phyloP scores from a whole-genome alignment of 768 basidiomycete species.

The Trametes coccinea region DNA sequence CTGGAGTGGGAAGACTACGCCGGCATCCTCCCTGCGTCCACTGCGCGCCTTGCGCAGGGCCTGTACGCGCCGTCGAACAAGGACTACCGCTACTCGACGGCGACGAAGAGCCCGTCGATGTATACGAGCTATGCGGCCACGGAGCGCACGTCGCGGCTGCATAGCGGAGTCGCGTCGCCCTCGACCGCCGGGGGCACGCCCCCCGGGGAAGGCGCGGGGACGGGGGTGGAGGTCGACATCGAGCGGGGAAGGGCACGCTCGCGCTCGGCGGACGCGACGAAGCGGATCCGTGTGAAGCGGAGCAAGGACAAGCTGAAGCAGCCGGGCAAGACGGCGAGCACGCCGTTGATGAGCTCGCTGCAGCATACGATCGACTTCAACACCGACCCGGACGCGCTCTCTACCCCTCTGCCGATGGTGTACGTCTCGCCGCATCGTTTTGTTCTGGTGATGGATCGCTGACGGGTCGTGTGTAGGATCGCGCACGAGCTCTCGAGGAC shows the following conservation, averaged over 20 bases:
- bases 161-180: slow-evolving; percentile 8
- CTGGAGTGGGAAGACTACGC: slow-evolving; percentile 64
- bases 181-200: neutral
- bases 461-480: slow-evolving; percentile 52
- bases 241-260: slow-evolving; percentile 7
- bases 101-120: slow-evolving; percentile 30
- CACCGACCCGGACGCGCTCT: slow-evolving; percentile 54
- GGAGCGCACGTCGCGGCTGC: slow-evolving; percentile 19
- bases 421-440: slow-evolving; percentile 35
- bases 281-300: slow-evolving; percentile 68
- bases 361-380: slow-evolving; percentile 63
- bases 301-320: slow-evolving; percentile 56
- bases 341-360: slow-evolving; percentile 60
- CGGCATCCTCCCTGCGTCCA: slow-evolving; percentile 64
- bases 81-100: slow-evolving; percentile 15
- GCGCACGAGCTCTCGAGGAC: slow-evolving; percentile 75
- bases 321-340: slow-evolving; percentile 35
- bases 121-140: slow-evolving; percentile 42
- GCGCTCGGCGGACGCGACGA: slow-evolving; percentile 37
- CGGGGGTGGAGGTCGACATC: slow-evolving; percentile 17
- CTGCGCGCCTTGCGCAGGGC: slow-evolving; percentile 43
- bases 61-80: slow-evolving; percentile 14
- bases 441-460: neutral
- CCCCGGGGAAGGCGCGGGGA: slow-evolving; percentile 6
- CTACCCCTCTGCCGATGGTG: slow-evolving; percentile 80